Percentiles rank a stretch among this genome's conserved stretches.
phyloP scores from a whole-genome alignment of 2,329 filamentous ascomycete genomes.

The Arthroderma sp. region DNA sequence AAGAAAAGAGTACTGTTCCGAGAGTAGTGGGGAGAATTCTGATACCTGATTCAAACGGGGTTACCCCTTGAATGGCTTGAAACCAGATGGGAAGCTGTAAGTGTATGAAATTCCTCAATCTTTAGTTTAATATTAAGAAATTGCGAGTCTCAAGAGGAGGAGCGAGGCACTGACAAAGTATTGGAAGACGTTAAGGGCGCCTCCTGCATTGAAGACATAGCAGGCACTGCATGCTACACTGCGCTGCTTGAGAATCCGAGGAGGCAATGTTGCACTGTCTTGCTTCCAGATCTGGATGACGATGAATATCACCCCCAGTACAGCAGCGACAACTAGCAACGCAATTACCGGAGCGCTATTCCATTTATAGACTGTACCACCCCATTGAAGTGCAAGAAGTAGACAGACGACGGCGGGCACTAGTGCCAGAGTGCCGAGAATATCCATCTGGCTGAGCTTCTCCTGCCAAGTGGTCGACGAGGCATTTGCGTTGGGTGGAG shows the following conservation, averaged over 20 bases:
- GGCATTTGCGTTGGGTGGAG: constrained; percentile 1
- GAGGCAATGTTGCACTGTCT: constrained; percentile 18
- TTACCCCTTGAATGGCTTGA: constrained; percentile 30
- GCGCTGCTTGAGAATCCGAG: constrained; percentile 19
- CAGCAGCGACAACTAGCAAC: constrained; percentile 11
- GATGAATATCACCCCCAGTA: constrained; percentile 11
- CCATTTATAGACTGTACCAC: constrained; percentile 14
- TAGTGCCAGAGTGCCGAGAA: constrained; percentile 31
- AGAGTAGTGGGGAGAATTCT: constrained; percentile 23
- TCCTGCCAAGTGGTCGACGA: constrained; percentile 3
- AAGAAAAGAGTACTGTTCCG: constrained; percentile 18
- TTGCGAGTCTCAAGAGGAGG: neutral
- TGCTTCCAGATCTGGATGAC: constrained; percentile 8
- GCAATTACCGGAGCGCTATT: constrained; percentile 12
- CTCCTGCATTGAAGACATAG: constrained; percentile 3
- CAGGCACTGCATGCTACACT: constrained; percentile 2
- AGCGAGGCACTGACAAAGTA: constrained; percentile 5
- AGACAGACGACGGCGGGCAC: constrained; percentile 22
- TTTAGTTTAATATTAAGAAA: neutral
- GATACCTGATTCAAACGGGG: constrained; percentile 23
- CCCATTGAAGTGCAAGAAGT: constrained; percentile 17
- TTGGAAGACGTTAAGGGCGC: constrained; percentile 6
- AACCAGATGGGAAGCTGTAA: constrained; percentile 22
- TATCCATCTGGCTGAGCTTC: constrained; percentile 3
- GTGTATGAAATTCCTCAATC: constrained; percentile 2